A percentile compares a stretch with the other conserved stretches of the same genome.
Conservation (phyloP, 495 filamentous ascomycete genomes). For the Neurospora sp. region DNA sequence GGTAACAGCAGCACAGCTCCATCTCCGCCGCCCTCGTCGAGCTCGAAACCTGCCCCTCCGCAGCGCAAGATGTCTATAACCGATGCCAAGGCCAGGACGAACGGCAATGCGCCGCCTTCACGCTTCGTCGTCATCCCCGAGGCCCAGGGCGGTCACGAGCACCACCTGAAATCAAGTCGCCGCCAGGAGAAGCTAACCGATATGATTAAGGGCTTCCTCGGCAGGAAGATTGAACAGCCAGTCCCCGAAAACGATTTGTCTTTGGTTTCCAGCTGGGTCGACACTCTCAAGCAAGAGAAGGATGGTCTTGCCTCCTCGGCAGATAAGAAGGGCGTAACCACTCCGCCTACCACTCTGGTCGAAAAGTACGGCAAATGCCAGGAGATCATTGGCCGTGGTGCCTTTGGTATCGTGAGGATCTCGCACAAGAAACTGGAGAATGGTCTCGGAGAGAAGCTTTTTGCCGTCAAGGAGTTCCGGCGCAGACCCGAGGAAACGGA, state of each 20-base stretch:
- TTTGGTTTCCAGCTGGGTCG: slow-evolving; percentile 90
- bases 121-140: slow-evolving; percentile 35
- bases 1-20: slow-evolving; percentile 1
- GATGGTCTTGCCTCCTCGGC: slow-evolving; percentile 43
- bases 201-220: slow-evolving; percentile 76
- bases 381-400: slow-evolving; percentile 93
- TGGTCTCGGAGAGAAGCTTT: slow-evolving; percentile 76
- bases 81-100: slow-evolving; percentile 18
- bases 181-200: slow-evolving; percentile 93
- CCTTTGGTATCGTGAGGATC: slow-evolving; percentile 94
- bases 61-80: slow-evolving; percentile 21
- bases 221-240: slow-evolving; percentile 59
- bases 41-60: slow-evolving; percentile 13
- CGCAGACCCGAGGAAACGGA: slow-evolving; percentile 84
- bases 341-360: slow-evolving; percentile 70
- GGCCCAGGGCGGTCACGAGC: slow-evolving; percentile 59
- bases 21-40: slow-evolving; percentile 9
- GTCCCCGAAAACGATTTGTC: slow-evolving; percentile 74
- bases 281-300: slow-evolving; percentile 81
- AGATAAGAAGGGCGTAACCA: slow-evolving; percentile 69
- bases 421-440: slow-evolving; percentile 93
- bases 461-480: slow-evolving; percentile 97
- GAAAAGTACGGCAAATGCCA: slow-evolving; percentile 99
- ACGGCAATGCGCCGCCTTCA: slow-evolving; percentile 19
- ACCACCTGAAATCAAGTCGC: slow-evolving; percentile 75